These are phyloP conservation scores for Daldinia bambusicola DNA, from an alignment of 495 filamentous ascomycete genomes.

Conservation along the genomic window DNA sequence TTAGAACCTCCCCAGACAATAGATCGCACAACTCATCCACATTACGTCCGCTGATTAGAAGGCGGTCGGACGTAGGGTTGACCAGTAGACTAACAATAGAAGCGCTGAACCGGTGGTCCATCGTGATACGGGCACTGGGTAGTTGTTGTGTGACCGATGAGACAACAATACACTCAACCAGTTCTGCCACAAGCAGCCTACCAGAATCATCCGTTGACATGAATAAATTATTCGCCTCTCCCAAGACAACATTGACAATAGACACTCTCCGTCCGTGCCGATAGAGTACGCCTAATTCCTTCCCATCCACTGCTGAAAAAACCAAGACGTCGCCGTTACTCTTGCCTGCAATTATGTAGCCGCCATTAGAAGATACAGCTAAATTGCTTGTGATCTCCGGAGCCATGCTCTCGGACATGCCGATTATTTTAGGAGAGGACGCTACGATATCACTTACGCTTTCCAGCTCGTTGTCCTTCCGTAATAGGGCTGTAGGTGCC, in stretches of 20 bases:
- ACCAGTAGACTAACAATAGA: neutral
- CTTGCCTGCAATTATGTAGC: neutral
- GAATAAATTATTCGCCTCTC: neutral
- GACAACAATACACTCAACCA: neutral
- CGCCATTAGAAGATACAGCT: neutral
- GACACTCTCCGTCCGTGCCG: neutral
- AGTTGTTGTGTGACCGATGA: neutral
- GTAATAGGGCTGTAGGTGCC: conserved; percentile 3
- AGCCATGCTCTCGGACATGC: neutral
- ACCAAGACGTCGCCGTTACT: neutral
- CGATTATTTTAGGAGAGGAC: neutral
- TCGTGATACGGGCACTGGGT: neutral
- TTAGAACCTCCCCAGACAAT: neutral
- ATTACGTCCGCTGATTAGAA: neutral
- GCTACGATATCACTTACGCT: neutral
- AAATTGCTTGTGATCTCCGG: neutral
- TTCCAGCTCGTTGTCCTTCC: neutral
- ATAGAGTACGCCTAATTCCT: conserved; percentile 1
- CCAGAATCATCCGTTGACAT: neutral
- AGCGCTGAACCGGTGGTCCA: neutral
- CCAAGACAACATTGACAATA: neutral
- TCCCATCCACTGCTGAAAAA: neutral
- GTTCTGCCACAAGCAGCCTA: neutral
- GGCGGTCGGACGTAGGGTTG: neutral
- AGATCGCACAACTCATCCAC: neutral